Evolutionary conservation across 441 rosid genomes (phyloP), one percentile per base, ranked within the genome.

Genomic region (Biscutella laevigata): DNA sequence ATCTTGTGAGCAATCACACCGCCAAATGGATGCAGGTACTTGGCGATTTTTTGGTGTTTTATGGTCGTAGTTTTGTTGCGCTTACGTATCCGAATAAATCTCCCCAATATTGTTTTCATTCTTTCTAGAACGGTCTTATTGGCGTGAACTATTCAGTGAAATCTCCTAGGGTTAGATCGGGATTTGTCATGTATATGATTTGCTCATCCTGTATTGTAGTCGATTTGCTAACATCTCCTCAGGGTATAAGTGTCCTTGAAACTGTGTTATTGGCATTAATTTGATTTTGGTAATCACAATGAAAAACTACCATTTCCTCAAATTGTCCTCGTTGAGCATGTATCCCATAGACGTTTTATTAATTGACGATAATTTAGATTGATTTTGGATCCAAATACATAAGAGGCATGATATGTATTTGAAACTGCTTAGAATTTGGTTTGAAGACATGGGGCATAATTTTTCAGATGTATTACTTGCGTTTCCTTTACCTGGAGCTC

Each of bases 11-110:
- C 5, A 74, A 74, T 7, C 98, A 91, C 63, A 91, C 96, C 27
- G 88, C 96, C 57, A 91, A 87, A 82, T 91, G 98, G 98, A 91
- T 91, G 98, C 96, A 91, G 98, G 98, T 89, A 45, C 13, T 34
- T 28, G 4, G 2, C 21, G 25, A 14, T 46, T 24, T 7, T 7
- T 3, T n/a, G 2, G 6, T 4, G 5, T 10, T 15, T 12, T 28
- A 20, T 7, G n/a, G 5, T 26, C 15, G 8, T 43, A 7, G 12
- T 15, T 33, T 24, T 6, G 3, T 0, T 7, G 19, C 21, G 13
- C 48, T 8, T 13, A 35, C 29, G 34, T 25, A 40, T 37, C 16
- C 26, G 25, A 26, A 35, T 35, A 1, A 20, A 54, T 45, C 1
- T 27, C 0, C 22, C 3, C 4, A 27, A 12, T 13, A 16, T 0